phyloP scores from a whole-genome alignment of 2,329 filamentous ascomycete genomes.

The Cryphonectria carpinicola region DNA sequence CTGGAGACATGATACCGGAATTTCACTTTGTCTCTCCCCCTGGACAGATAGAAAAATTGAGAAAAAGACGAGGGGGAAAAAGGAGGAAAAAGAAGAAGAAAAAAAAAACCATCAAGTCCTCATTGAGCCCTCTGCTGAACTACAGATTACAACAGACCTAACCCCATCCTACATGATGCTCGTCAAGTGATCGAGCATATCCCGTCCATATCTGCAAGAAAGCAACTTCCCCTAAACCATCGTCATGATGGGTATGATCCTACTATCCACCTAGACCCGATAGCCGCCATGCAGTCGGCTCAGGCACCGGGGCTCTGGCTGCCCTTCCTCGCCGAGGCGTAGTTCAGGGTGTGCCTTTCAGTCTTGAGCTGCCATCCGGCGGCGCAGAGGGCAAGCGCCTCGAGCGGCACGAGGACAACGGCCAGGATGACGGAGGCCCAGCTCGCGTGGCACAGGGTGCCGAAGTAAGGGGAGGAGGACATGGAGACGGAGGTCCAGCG shows the following conservation, averaged over 20 bases:
- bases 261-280: neutral
- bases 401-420: constrained; percentile 60
- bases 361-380: constrained; percentile 50
- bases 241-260: neutral
- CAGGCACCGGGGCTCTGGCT: constrained; percentile 39
- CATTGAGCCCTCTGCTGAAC: neutral
- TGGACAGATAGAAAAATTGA: neutral
- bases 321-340: constrained; percentile 40
- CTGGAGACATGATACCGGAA: neutral
- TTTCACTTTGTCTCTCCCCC: neutral
- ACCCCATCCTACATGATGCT: neutral
- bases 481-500: constrained; percentile 61
- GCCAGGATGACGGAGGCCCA: constrained; percentile 57
- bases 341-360: constrained; percentile 45
- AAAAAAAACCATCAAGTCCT: neutral
- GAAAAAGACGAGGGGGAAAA: neutral
- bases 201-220: neutral
- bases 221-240: neutral
- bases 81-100: neutral
- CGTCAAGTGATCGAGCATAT: neutral
- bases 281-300: neutral
- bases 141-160: neutral
- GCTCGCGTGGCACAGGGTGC: constrained; percentile 60
- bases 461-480: constrained; percentile 57
- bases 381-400: constrained; percentile 52